Base-by-base conservation (phyloP, 208 protist species). In the Acanthamoeba sp. region DNA sequence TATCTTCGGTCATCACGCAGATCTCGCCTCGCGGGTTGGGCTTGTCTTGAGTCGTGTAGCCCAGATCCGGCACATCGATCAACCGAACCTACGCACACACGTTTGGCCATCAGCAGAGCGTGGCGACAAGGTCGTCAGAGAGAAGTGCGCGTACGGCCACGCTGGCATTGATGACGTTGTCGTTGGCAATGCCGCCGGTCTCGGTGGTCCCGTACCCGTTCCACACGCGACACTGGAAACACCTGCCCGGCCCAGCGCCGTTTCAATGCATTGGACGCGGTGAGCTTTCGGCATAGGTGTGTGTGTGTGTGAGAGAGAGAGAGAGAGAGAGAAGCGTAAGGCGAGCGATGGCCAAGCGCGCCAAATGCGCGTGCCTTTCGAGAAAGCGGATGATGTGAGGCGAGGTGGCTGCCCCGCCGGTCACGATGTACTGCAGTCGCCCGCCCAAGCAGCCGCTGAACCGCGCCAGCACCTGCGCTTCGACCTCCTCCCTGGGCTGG, bases 151-250 rank as follows among this genome's bases (percentile, higher is more conserved):
- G 20, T 48, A 84, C 73, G 7, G 16, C 36, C 29, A 55, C 78
- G 78, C 38, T 34, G 38, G 78, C 5, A 12, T 59, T 59, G 48
- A 87, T 57, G 24, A 59, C 42, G 29, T 87, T 57, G 32, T 87
- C 42, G 29, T 59, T 57, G 16, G 78, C 18, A 52, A 88, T 88
- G 38, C 80, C 80, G 22, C 45, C 80, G 14, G 80, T 88, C 48
- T 88, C 80, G 12, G 80, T 88, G 1, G 50, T 88, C 5, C 80
- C 80, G 80, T 88, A 88, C 22, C 80, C 80, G 50, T 88, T 88
- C n/a, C 22, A 88, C 29, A 64, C 80, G 3, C 27, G 6, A 38
- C 80, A 88, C 36, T 88, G 48, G 36, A 88, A 88, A 20, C 80
- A 88, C 36, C 80, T 88, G 34, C 16, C 7, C 64, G 1, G 18